Conservation (phyloP, 2,329 filamentous ascomycete species). For the Plectosphaerella plurivora region DNA sequence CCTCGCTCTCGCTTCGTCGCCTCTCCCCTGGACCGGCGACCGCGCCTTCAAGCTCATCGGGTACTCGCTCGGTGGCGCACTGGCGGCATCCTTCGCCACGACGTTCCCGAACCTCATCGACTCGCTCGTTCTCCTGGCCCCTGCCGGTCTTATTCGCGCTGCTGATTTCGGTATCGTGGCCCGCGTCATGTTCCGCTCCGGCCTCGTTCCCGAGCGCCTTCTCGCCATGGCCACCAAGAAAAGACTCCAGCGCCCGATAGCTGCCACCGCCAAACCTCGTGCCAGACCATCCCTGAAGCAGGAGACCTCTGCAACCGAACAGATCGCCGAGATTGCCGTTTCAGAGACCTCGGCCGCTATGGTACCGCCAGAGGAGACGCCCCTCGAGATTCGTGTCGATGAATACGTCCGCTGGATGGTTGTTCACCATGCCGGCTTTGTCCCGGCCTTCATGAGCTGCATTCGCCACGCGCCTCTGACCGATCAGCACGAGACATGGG, state of each 20-base stretch:
- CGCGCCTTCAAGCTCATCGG: constrained; percentile 64
- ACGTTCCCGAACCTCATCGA: constrained; percentile 67
- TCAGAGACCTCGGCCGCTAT: constrained; percentile 33
- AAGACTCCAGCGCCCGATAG: constrained; percentile 47
- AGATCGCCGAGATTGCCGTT: constrained; percentile 32
- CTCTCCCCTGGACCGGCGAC: constrained; percentile 60
- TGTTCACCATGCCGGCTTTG: constrained; percentile 50
- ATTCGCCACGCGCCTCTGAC: constrained; percentile 50
- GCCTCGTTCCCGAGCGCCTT: constrained; percentile 47
- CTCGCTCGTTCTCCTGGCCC: constrained; percentile 71
- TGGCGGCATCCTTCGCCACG: constrained; percentile 69
- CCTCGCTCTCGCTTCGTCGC: constrained; percentile 65
- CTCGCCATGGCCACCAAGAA: constrained; percentile 42
- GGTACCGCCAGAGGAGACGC: constrained; percentile 14
- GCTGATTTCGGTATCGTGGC: constrained; percentile 45
- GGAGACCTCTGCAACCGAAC: constrained; percentile 16
- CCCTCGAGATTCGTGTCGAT: constrained; percentile 43
- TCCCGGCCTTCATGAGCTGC: constrained; percentile 55
- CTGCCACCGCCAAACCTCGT: constrained; percentile 23
- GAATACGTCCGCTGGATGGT: constrained; percentile 56
- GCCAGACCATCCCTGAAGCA: constrained; percentile 4
- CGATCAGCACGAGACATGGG: constrained; percentile 47
- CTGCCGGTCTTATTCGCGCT: constrained; percentile 66
- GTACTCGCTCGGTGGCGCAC: constrained; percentile 78
- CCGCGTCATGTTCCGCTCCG: constrained; percentile 49